Base-by-base conservation (phyloP, 2,329 filamentous ascomycete species). In the Sordariomycetes sp. region DNA sequence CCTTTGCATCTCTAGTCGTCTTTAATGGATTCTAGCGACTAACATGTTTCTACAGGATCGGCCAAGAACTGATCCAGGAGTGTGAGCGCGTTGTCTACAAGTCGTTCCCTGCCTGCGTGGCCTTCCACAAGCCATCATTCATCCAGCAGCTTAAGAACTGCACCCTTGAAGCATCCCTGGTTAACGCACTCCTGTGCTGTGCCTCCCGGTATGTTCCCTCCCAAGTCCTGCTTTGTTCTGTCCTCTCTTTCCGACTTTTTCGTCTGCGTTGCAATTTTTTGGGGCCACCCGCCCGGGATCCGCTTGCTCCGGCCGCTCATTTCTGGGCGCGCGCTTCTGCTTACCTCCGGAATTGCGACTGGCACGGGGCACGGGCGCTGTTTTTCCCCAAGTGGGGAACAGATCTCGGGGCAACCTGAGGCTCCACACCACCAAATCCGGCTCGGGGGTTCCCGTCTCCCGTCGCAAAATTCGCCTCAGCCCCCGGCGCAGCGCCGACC, bases 61-160 rank as follows among this genome's bases (percentile, higher is more conserved):
- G 79, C 10, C 80, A 81, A 56, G 81, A 84, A 66, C 72, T 83
- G 61, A 72, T 82, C 61, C 71, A 75, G 62, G 81, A 84, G 70
- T 83, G 80, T 67, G 81, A 84, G 70, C 76, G 80, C 59, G 79
- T 83, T 66, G 78, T 84, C 64, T 78, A 76, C 64, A 83, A 82
- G 72, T 82, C 80, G 16, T 76, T 83, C 64, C 81, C 81, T 46
- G 79, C 81, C 61, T 83, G 80, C 66, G 79, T 84, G 50, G 81
- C 80, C 65, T 84, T 84, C 66, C 81, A 84, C 72, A 83, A 83
- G 71, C 80, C 81, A 8, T 80, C 80, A 2, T 83, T 83, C 68
- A 68, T 84, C 37, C 79, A 82, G 69, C 81, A 83, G 66, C 74
- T 84, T 55, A 83, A 83, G 72, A 80, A 74, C 63, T 76, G 73